phyloP scores from a whole-genome alignment of 2,329 filamentous ascomycete genomes.

The Cladosporium velox region DNA sequence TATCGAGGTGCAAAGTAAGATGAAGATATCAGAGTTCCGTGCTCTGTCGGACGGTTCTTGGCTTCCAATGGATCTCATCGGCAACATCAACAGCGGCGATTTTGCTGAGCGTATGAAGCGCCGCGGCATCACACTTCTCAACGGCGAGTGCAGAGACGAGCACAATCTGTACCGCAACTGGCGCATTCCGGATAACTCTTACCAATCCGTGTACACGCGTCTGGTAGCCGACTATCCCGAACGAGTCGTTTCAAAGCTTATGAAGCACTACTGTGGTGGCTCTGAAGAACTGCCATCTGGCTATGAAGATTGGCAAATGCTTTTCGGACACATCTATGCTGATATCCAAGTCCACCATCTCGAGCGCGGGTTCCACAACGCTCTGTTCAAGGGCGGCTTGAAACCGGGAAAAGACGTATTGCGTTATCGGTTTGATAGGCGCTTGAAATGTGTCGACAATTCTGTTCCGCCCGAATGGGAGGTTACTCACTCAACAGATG shows the following conservation, averaged over 20 bases:
- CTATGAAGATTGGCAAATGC: constrained; percentile 51
- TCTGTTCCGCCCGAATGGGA: constrained; percentile 51
- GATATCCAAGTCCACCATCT: constrained; percentile 58
- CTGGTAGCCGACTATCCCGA: constrained; percentile 57
- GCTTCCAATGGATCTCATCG: constrained; percentile 47
- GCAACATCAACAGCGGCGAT: constrained; percentile 50
- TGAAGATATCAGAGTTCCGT: constrained; percentile 57
- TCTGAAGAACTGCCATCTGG: constrained; percentile 40
- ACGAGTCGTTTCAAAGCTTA: constrained; percentile 45
- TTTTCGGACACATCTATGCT: constrained; percentile 58
- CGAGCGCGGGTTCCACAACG: constrained; percentile 53
- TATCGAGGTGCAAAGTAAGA: constrained; percentile 44
- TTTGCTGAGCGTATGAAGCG: constrained; percentile 50
- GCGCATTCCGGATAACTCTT: constrained; percentile 50
- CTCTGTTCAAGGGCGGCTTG: constrained; percentile 45
- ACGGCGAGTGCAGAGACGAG: constrained; percentile 59
- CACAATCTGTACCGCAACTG: constrained; percentile 55
- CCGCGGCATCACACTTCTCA: constrained; percentile 52
- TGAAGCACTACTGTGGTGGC: constrained; percentile 48
- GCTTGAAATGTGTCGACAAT: constrained; percentile 49
- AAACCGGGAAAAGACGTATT: constrained; percentile 48
- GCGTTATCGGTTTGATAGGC: constrained; percentile 58
- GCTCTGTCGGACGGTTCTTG: constrained; percentile 54
- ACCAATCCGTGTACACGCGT: constrained; percentile 46
- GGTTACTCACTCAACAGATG: constrained; percentile 57